Evolutionary conservation across 768 basidiomycete genomes (phyloP).

Genomic region (Lactifluus pinguis): DNA sequence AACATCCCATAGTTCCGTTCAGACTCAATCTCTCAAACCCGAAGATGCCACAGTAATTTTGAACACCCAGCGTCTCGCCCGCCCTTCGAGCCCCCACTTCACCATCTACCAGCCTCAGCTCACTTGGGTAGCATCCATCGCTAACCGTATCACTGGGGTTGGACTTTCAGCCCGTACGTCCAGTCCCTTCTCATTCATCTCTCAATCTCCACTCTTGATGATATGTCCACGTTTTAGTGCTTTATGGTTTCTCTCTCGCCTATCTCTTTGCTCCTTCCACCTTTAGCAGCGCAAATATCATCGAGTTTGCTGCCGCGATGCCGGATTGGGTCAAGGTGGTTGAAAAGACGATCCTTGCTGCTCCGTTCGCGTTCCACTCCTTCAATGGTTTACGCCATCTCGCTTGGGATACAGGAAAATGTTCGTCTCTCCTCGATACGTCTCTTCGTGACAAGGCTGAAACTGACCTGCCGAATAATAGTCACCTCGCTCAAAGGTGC

Average conservation of each 20-base stretch:
- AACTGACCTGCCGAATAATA: constrained; percentile 25
- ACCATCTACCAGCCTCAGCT: constrained; percentile 96
- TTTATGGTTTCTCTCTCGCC: constrained; percentile 81
- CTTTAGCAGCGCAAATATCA: constrained; percentile 69
- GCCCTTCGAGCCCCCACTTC: constrained; percentile 92
- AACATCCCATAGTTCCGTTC: constrained; percentile 36
- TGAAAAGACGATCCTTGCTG: constrained; percentile 71
- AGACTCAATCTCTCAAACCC: constrained; percentile 58
- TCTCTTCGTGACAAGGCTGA: not conserved
- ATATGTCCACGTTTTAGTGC: constrained; percentile 38
- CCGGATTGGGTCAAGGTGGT: constrained; percentile 71
- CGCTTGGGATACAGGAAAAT: constrained; percentile 80
- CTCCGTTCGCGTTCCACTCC: constrained; percentile 86
- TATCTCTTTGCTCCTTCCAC: constrained; percentile 78
- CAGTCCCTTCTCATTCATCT: not conserved
- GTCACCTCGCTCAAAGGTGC: constrained; percentile 75
- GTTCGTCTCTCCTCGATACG: constrained; percentile 41
- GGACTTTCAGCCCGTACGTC: constrained; percentile 69
- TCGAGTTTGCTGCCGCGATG: constrained; percentile 60
- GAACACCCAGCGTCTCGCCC: constrained; percentile 77
- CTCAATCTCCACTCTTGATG: not conserved
- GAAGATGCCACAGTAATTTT: constrained; percentile 53
- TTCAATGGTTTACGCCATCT: constrained; percentile 89
- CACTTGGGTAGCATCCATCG: constrained; percentile 83
- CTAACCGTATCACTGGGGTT: constrained; percentile 77